Percentiles rank a stretch among this genome's conserved stretches.
Evolutionary conservation across 1,139 yeast genomes (phyloP).

Genomic region (Blastobotrys ciferrii): DNA sequence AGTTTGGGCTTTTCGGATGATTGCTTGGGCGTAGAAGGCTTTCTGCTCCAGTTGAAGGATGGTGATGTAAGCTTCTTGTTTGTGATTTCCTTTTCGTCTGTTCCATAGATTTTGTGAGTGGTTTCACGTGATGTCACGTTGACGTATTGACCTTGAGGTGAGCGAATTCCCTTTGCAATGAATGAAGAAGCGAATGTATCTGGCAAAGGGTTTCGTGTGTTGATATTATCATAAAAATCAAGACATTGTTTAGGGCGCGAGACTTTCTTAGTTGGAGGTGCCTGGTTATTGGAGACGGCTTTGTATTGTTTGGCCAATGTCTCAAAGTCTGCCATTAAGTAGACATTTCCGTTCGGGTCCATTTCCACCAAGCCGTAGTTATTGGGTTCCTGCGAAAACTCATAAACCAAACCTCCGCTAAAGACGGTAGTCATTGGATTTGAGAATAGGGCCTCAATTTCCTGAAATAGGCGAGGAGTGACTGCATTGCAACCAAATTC

Average conservation of each 20-base stretch:
- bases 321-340: slow-evolving; percentile 33
- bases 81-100: slow-evolving; percentile 48
- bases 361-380: slow-evolving; percentile 82
- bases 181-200: slow-evolving; percentile 28
- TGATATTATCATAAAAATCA: slow-evolving; percentile 34
- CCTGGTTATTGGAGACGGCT: slow-evolving; percentile 16
- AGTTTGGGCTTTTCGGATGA: neutral
- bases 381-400: slow-evolving; percentile 83
- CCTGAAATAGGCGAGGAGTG: slow-evolving; percentile 76
- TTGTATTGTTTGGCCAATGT: slow-evolving; percentile 29
- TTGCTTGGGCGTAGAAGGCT: neutral
- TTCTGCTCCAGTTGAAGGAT: neutral
- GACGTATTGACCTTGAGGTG: slow-evolving; percentile 44
- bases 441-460: slow-evolving; percentile 50
- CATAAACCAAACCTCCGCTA: slow-evolving; percentile 91
- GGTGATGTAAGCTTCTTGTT: slow-evolving; percentile 41
- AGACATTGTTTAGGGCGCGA: slow-evolving; percentile 26
- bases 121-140: slow-evolving; percentile 40
- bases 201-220: slow-evolving; percentile 30
- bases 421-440: slow-evolving; percentile 52
- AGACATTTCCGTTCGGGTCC: slow-evolving; percentile 53
- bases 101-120: slow-evolving; percentile 49
- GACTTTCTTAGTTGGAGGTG: slow-evolving; percentile 18
- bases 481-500: slow-evolving; percentile 94
- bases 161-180: slow-evolving; percentile 35